These are phyloP conservation scores for Cronartium ribicola DNA, from an alignment of 1,284 basidiomycete genomes.

Conservation along the genomic window DNA sequence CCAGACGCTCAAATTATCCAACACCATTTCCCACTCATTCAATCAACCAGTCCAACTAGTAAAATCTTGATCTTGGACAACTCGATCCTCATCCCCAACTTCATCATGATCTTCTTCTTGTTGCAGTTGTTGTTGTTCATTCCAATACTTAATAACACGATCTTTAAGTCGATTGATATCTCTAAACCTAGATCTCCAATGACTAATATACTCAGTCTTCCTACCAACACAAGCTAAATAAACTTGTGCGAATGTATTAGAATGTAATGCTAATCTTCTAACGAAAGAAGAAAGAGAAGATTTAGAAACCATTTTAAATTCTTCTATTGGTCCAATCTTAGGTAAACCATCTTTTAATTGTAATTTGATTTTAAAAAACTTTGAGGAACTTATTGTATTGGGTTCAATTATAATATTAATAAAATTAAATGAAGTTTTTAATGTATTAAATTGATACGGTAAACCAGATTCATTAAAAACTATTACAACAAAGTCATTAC, in stretches of 20 bases:
- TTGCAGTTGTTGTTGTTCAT: no score
- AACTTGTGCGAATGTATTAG: constrained; percentile 80
- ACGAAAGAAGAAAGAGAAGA: constrained; percentile 74
- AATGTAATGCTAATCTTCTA: constrained; percentile 74
- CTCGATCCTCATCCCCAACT: neutral
- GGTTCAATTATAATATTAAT: constrained; percentile 96
- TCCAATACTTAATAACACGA: neutral
- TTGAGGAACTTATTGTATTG: constrained; percentile 65
- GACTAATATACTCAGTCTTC: constrained; percentile 74
- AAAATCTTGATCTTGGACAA: neutral
- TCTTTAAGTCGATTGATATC: constrained; percentile 60
- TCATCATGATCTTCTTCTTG: neutral
- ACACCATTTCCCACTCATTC: no score
- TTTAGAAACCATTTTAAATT: constrained; percentile 86
- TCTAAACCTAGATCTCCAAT: constrained; percentile 76
- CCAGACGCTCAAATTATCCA: no score
- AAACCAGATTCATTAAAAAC: constrained; percentile 96
- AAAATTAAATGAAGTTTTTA: constrained; percentile 90
- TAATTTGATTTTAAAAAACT: constrained; percentile 85
- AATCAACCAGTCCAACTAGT: neutral
- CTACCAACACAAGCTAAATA: constrained; percentile 66
- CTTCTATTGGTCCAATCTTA: constrained; percentile 81
- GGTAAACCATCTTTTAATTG: constrained; percentile 81
- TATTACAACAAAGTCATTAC: constrained; percentile 90
- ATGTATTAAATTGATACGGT: constrained; percentile 79